Percentiles rank a stretch among this genome's conserved stretches.
Conservation (phyloP, 2,329 filamentous ascomycete genomes). For the Cladophialophora exuberans region DNA sequence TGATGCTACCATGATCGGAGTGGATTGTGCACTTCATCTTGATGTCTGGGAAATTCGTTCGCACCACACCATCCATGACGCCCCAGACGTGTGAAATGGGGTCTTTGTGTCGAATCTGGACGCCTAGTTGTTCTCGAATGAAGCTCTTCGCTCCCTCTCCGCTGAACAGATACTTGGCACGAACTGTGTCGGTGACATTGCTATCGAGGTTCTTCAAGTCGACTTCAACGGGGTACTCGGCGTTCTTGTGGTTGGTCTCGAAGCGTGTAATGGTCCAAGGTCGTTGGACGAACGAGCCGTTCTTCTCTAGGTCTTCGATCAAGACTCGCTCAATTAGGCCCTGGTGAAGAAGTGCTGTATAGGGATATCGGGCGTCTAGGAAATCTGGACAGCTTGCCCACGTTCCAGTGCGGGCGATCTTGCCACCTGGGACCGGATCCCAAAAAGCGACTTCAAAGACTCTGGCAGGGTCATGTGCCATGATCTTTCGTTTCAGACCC, state of each 20-base stretch:
- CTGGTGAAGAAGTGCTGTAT: constrained; percentile 65
- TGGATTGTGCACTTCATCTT: constrained; percentile 71
- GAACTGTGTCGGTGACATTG: constrained; percentile 65
- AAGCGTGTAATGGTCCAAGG: constrained; percentile 67
- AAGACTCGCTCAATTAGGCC: constrained; percentile 66
- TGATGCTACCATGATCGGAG: constrained; percentile 65
- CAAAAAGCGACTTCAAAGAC: constrained; percentile 75
- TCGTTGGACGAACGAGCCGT: constrained; percentile 59
- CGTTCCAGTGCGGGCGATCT: constrained; percentile 63
- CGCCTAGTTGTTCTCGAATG: constrained; percentile 64
- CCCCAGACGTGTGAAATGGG: constrained; percentile 68
- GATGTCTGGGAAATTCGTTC: constrained; percentile 66
- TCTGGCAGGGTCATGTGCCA: constrained; percentile 83
- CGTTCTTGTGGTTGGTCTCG: constrained; percentile 61
- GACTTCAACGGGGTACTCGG: constrained; percentile 80
- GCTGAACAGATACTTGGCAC: constrained; percentile 65
- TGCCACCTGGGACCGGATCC: constrained; percentile 59
- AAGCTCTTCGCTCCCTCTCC: constrained; percentile 66
- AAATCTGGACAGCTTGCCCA: constrained; percentile 91
- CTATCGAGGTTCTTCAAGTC: constrained; percentile 77
- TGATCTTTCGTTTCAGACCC: constrained; percentile 84
- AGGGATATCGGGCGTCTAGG: constrained; percentile 67
- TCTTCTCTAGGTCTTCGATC: constrained; percentile 63
- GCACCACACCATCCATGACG: constrained; percentile 68
- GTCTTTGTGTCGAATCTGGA: constrained; percentile 67